A percentile compares a stretch with the other conserved stretches of the same genome.
These are phyloP conservation scores for Scheffersomyces quercinus DNA, from an alignment of 1,139 yeast species.

Conservation along the genomic window DNA sequence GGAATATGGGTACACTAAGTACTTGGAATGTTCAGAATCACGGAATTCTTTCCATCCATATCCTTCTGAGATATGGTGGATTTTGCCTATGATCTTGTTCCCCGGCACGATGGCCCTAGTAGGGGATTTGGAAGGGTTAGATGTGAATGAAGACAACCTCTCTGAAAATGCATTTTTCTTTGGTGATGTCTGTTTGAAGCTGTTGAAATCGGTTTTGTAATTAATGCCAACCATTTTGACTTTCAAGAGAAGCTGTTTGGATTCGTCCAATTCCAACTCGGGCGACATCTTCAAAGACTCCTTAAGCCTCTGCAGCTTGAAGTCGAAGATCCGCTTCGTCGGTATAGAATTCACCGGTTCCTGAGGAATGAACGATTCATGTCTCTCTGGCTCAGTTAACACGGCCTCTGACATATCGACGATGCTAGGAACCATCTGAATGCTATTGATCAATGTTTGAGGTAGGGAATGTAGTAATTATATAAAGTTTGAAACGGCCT, in stretches of 20 bases:
- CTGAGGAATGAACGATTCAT: not conserved
- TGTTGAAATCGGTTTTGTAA: conserved; percentile 25
- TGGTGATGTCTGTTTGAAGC: conserved; percentile 9
- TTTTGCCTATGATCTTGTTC: conserved; percentile 30
- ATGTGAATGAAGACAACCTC: conserved; percentile 2
- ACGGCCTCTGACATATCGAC: not conserved
- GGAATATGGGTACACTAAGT: conserved; percentile 38
- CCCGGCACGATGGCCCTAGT: conserved; percentile 30
- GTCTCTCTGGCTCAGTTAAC: not conserved
- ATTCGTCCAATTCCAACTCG: conserved; percentile 20
- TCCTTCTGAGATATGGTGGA: conserved; percentile 12
- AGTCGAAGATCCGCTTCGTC: conserved; percentile 31
- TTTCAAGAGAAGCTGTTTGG: conserved; percentile 27
- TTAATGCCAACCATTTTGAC: conserved; percentile 35
- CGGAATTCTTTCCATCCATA: conserved; percentile 5
- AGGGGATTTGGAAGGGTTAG: not conserved
- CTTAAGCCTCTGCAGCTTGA: conserved; percentile 17
- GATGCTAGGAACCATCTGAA: too few species aligned
- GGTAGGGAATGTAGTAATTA: too few species aligned
- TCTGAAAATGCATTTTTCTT: not conserved
- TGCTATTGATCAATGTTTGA: too few species aligned
- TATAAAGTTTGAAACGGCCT: too few species aligned
- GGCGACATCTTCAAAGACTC: conserved; percentile 32
- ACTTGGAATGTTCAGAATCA: conserved; percentile 18
- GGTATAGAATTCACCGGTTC: conserved; percentile 21